phyloP scores from a whole-genome alignment of 2,329 filamentous ascomycete genomes.

The Periglandula ipomoeae region DNA sequence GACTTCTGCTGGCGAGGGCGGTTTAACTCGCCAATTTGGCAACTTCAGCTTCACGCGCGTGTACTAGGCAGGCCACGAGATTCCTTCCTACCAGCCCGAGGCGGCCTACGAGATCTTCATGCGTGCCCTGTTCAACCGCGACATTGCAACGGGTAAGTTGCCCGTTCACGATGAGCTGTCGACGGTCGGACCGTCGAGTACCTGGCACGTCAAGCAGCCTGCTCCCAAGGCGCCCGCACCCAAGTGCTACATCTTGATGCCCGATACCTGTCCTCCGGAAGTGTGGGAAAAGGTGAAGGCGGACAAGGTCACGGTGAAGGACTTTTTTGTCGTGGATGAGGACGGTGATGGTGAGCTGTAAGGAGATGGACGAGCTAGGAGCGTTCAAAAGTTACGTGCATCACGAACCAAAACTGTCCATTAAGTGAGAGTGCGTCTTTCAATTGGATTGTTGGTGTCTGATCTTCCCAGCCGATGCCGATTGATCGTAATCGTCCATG shows the following conservation, averaged over 20 bases:
- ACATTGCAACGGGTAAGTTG: conserved; percentile 43
- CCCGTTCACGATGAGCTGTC: conserved; percentile 42
- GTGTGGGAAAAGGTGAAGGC: conserved; percentile 41
- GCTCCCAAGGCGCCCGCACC: conserved; percentile 34
- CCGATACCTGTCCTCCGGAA: conserved; percentile 46
- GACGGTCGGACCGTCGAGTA: conserved; percentile 41
- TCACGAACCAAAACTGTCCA: too few species aligned
- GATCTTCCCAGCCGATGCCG: too few species aligned
- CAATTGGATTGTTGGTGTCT: too few species aligned
- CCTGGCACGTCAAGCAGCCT: conserved; percentile 50
- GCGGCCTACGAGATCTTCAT: conserved; percentile 50
- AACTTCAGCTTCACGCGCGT: conserved; percentile 61
- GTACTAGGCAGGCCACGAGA: conserved; percentile 56
- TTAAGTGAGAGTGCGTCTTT: too few species aligned
- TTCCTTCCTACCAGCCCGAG: conserved; percentile 50
- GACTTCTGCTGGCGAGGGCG: conserved; percentile 53
- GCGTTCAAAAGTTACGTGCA: too few species aligned
- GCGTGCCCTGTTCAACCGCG: conserved; percentile 44
- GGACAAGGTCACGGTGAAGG: conserved; percentile 40
- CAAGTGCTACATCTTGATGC: conserved; percentile 50
- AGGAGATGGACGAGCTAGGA: too few species aligned
- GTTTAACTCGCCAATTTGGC: conserved; percentile 64
- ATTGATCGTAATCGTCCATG: too few species aligned
- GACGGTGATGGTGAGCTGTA: conserved; percentile 2
- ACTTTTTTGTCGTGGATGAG: conserved; percentile 22